A percentile compares a stretch with the other conserved stretches of the same genome.
Conservation (phyloP, 2,329 filamentous ascomycete genomes). For the Penicillium sp. region DNA sequence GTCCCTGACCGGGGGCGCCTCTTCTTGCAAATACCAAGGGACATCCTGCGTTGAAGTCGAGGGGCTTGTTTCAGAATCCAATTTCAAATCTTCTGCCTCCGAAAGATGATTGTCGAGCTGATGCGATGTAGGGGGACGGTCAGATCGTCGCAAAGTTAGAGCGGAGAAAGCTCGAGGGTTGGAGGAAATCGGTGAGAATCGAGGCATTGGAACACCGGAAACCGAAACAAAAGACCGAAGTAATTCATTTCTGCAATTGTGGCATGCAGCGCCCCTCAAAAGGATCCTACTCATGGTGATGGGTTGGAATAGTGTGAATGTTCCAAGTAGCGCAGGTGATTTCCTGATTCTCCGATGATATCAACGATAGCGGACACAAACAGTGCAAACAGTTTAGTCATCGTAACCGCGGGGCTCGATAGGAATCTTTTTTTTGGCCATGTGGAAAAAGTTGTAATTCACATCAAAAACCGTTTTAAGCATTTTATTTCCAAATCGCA, state of each 20-base stretch:
- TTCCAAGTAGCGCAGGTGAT: neutral
- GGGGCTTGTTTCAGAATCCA: neutral
- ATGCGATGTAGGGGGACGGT: conserved; percentile 23
- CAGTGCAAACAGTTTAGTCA: conserved; percentile 27
- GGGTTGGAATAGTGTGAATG: neutral
- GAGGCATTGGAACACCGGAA: conserved; percentile 27
- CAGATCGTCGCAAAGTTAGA: conserved; percentile 21
- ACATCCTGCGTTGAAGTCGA: conserved; percentile 35
- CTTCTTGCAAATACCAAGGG: conserved; percentile 83
- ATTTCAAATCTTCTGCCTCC: conserved; percentile 9
- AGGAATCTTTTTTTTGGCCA: conserved; percentile 20
- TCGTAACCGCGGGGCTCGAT: conserved; percentile 4
- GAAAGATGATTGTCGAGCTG: conserved; percentile 14
- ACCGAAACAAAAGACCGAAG: conserved; percentile 32
- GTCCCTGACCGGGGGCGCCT: conserved; percentile 47
- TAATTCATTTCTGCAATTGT: conserved; percentile 31
- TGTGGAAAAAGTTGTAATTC: conserved; percentile 30
- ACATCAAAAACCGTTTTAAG: neutral
- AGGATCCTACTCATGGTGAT: conserved; percentile 35
- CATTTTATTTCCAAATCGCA: neutral
- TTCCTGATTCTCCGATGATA: conserved; percentile 10
- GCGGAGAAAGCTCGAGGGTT: conserved; percentile 28
- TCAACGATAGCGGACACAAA: conserved; percentile 21
- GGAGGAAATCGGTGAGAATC: conserved; percentile 15
- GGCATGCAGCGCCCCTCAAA: conserved; percentile 32